These are phyloP conservation scores for Lecanicillium sp. DNA, from an alignment of 2,329 filamentous ascomycete genomes.

Conservation along the genomic window DNA sequence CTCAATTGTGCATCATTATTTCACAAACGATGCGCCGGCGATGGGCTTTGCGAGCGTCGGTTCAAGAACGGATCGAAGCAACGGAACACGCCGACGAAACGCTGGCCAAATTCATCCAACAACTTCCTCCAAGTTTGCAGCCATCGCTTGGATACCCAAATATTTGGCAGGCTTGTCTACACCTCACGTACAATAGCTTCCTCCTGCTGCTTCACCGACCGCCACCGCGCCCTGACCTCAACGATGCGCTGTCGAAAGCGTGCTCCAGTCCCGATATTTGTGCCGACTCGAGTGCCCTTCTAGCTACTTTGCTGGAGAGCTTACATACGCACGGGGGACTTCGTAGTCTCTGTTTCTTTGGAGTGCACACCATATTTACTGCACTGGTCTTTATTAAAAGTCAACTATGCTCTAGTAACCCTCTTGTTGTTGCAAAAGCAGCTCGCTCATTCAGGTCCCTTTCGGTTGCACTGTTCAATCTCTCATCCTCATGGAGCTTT, in stretches of 20 bases:
- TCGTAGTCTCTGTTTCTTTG: conserved; percentile 19
- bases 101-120: conserved; percentile 20
- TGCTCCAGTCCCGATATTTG: conserved; percentile 16
- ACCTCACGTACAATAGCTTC: conserved; percentile 26
- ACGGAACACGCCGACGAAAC: conserved; percentile 21
- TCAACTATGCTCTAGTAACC: conserved; percentile 19
- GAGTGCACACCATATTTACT: conserved; percentile 22
- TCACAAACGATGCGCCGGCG: conserved; percentile 25
- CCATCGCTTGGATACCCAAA: conserved; percentile 13
- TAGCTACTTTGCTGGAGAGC: conserved; percentile 22
- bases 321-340: conserved; percentile 15
- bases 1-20: conserved; percentile 41
- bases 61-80: conserved; percentile 13
- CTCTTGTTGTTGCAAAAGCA: conserved; percentile 22
- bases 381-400: conserved; percentile 20
- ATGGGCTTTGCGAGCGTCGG: conserved; percentile 10
- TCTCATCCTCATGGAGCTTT: conserved; percentile 22
- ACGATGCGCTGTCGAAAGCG: background rate
- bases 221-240: conserved; percentile 10
- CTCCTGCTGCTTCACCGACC: conserved; percentile 25
- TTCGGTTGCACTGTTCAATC: conserved; percentile 16
- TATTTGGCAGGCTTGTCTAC: conserved; percentile 22
- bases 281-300: conserved; percentile 17
- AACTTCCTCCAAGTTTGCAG: conserved; percentile 19
- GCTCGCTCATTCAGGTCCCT: conserved; percentile 20